phyloP scores from a whole-genome alignment of 805 yeast genomes.

The Yamadazyma philogaea region DNA sequence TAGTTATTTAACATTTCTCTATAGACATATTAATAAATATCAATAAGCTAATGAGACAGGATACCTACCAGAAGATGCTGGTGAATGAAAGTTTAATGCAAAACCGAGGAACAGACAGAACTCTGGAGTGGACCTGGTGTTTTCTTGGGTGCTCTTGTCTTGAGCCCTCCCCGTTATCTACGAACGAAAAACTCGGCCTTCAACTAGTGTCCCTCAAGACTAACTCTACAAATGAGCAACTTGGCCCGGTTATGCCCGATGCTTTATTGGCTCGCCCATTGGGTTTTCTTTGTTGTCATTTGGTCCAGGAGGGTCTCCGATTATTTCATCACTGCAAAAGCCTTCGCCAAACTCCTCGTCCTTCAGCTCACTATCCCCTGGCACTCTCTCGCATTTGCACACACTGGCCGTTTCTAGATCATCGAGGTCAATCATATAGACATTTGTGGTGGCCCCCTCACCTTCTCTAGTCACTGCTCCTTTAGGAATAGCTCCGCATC shows the following conservation, averaged over 20 bases:
- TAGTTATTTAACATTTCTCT: not conserved
- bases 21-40: not conserved
- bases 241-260: not conserved
- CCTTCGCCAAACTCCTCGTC: not conserved
- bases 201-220: no score
- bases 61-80: no score
- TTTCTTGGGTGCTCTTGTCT: not conserved
- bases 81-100: no score
- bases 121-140: not conserved
- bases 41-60: no score
- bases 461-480: not conserved
- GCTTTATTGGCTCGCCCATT: not conserved
- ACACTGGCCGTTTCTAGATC: not conserved
- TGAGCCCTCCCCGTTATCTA: no score
- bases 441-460: not conserved
- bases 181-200: no score
- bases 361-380: no score
- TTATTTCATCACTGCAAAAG: not conserved
- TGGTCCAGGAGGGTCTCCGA: not conserved
- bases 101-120: no score
- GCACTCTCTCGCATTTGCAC: not conserved
- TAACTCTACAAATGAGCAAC: not conserved
- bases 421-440: not conserved
- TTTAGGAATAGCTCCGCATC: not conserved
- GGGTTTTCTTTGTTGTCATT: not conserved